Conservation (phyloP, 345 rosid genomes). For the Hirschfeldia incana region DNA sequence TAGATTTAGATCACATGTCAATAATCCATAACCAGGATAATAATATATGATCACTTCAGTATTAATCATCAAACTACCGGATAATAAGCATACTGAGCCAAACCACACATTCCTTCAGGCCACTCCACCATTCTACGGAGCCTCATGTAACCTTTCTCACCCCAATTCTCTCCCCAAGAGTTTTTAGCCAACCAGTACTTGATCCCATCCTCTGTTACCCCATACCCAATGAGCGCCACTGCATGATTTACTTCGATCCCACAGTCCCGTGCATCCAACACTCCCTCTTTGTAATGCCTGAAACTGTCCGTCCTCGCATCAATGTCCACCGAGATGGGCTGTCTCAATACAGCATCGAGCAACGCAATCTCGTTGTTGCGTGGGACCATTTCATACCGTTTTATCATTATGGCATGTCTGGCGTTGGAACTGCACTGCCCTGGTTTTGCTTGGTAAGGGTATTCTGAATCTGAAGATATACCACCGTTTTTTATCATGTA, state of each 20-base stretch:
- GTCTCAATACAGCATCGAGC: conserved; percentile 48
- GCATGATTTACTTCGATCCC: conserved; percentile 45
- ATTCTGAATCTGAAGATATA: conserved; percentile 40
- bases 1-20: not conserved
- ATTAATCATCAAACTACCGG: conserved; percentile 22
- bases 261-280: conserved; percentile 43
- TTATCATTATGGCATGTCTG: conserved; percentile 32
- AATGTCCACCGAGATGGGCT: conserved; percentile 55
- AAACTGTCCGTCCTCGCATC: conserved; percentile 33
- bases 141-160: conserved; percentile 57
- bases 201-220: conserved; percentile 38
- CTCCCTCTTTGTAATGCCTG: conserved; percentile 44
- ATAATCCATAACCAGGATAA: not conserved
- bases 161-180: conserved; percentile 67
- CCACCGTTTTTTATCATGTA: conserved; percentile 49
- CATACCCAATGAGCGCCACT: no score
- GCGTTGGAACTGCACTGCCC: conserved; percentile 38
- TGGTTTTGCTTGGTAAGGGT: conserved; percentile 39
- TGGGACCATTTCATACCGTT: conserved; percentile 44
- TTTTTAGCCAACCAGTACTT: conserved; percentile 65
- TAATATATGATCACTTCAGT: not conserved
- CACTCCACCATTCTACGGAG: conserved; percentile 47
- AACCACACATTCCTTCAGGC: no score
- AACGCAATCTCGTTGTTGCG: conserved; percentile 48
- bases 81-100: no score